These are phyloP conservation scores for Ensete ventricosum DNA, from an alignment of 176 grass and related monocot species.

Conservation along the genomic window DNA sequence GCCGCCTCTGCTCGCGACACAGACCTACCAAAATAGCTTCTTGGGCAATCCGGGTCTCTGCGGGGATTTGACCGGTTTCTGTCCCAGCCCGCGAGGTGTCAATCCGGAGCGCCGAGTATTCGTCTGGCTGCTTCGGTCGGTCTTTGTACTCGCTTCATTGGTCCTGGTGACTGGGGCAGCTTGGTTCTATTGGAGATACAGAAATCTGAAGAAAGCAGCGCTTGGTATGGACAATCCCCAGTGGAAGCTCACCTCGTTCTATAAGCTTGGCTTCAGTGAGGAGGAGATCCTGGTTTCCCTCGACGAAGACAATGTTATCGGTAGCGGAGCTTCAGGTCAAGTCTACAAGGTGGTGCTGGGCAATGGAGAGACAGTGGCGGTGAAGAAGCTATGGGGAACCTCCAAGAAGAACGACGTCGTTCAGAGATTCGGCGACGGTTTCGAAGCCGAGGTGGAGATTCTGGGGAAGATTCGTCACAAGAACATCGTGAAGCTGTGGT, in stretches of 20 bases:
- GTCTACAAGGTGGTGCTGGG: conserved; percentile 48
- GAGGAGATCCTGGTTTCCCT: conserved; percentile 42
- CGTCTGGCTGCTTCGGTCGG: background rate
- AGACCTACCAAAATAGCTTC: conserved; percentile 38
- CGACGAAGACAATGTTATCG: conserved; percentile 47
- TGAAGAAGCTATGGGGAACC: conserved; percentile 49
- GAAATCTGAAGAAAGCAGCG: conserved; percentile 13
- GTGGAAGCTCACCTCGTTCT: conserved; percentile 57
- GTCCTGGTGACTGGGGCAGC: conserved; percentile 17
- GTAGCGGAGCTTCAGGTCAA: conserved; percentile 39
- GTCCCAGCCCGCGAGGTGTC: background rate
- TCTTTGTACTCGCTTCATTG: conserved; percentile 1
- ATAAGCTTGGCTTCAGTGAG: conserved; percentile 49
- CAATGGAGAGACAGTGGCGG: conserved; percentile 36
- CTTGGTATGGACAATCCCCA: conserved; percentile 2
- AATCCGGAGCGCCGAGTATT: background rate
- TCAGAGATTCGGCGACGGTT: conserved; percentile 17
- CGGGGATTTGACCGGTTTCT: conserved; percentile 22
- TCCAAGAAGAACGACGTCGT: background rate
- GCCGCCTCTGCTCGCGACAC: conserved; percentile 22
- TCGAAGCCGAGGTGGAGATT: conserved; percentile 47
- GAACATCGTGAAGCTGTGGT: conserved; percentile 80
- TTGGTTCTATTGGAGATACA: conserved; percentile 37
- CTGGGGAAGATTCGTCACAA: conserved; percentile 67
- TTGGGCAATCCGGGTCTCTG: conserved; percentile 71